phyloP scores from a whole-genome alignment of 1,284 basidiomycete species.

The Rhizoctonia solani region DNA sequence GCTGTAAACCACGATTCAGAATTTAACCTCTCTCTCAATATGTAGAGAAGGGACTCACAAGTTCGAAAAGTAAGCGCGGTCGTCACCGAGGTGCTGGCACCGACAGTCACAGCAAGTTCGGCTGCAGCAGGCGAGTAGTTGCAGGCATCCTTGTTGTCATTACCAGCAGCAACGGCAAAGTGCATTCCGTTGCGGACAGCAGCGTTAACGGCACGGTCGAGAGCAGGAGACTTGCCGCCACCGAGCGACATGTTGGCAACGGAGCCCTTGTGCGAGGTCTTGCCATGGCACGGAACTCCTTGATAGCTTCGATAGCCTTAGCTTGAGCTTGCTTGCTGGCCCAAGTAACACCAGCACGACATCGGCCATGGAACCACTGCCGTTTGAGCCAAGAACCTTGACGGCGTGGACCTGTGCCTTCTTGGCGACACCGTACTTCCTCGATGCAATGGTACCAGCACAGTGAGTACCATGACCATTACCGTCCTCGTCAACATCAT shows the following conservation, averaged over 20 bases:
- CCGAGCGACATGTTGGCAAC: constrained; percentile 68
- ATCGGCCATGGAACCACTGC: constrained; percentile 61
- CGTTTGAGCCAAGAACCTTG: constrained; percentile 57
- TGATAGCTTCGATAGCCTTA: constrained; percentile 27
- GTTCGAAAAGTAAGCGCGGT: constrained; percentile 62
- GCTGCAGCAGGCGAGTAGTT: constrained; percentile 45
- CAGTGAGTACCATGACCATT: constrained; percentile 41
- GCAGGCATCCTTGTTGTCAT: constrained; percentile 59
- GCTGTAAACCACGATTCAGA: constrained; percentile 18
- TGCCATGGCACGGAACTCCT: constrained; percentile 49
- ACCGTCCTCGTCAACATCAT: constrained; percentile 48
- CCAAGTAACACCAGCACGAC: constrained; percentile 60
- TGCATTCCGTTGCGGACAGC: constrained; percentile 59
- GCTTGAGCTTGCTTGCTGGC: constrained; percentile 54
- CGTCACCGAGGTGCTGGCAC: constrained; percentile 50
- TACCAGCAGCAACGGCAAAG: constrained; percentile 61
- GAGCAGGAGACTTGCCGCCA: constrained; percentile 59
- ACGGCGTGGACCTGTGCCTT: constrained; percentile 60
- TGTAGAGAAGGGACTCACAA: constrained; percentile 25
- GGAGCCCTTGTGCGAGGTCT: constrained; percentile 61
- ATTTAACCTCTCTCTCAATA: too few relatives aligned
- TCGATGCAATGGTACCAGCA: constrained; percentile 54
- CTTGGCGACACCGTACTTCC: constrained; percentile 65
- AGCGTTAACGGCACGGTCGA: constrained; percentile 61
- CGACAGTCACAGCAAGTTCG: constrained; percentile 56